Evolutionary conservation across 2,329 filamentous ascomycete species (phyloP).

Genomic region (Diaporthe sp.): DNA sequence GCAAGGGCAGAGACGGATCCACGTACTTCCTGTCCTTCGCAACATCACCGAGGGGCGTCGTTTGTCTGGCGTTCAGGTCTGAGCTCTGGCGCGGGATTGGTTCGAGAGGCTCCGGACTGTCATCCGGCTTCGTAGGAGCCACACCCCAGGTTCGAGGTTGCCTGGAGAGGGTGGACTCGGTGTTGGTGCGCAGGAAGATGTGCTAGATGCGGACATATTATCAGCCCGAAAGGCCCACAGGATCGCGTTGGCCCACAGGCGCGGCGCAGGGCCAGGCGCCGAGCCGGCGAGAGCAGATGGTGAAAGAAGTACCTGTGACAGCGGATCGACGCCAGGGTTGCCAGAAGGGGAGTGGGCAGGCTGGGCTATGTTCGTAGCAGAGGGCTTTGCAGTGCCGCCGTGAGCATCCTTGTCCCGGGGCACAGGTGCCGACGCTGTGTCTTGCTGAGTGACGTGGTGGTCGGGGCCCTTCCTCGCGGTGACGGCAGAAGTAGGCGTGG

Average conservation of each 20-base stretch:
- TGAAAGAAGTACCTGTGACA: constrained; percentile 33
- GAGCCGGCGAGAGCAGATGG: background rate
- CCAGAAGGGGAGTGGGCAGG: background rate
- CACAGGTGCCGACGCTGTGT: background rate
- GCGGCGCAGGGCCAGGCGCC: background rate
- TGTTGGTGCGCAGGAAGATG: constrained; percentile 75
- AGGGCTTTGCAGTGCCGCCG: constrained; percentile 11
- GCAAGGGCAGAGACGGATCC: background rate
- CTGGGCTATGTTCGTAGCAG: background rate
- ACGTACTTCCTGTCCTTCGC: constrained; percentile 75
- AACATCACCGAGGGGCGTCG: constrained; percentile 48
- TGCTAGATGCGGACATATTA: constrained; percentile 52
- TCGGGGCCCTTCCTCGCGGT: background rate
- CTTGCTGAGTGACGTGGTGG: constrained; percentile 10
- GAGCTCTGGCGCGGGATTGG: constrained; percentile 50
- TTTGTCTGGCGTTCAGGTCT: constrained; percentile 53
- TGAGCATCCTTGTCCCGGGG: constrained; percentile 28
- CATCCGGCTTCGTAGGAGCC: constrained; percentile 54
- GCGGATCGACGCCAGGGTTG: constrained; percentile 33
- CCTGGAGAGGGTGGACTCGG: constrained; percentile 62
- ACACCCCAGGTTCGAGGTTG: constrained; percentile 63
- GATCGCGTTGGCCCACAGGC: background rate
- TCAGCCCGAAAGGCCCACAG: constrained; percentile 26
- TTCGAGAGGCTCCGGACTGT: constrained; percentile 55
- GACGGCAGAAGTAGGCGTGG: constrained; percentile 17